Evolutionary conservation across 495 filamentous ascomycete genomes (phyloP).

Genomic region (Trichocladium antarcticum): DNA sequence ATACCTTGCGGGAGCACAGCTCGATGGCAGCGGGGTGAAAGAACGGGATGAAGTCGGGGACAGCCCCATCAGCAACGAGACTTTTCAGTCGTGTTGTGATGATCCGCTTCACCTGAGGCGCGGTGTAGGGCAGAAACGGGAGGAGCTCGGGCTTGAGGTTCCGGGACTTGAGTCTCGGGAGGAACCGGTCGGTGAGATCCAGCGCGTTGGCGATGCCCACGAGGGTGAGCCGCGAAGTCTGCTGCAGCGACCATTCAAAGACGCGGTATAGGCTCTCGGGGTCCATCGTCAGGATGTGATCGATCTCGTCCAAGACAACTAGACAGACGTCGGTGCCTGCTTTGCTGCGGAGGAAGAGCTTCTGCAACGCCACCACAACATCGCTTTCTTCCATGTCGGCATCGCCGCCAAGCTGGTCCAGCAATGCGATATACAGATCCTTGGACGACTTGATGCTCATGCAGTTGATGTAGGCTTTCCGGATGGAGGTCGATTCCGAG

Average conservation of each 20-base stretch:
- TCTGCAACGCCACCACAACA: slow-evolving; percentile 48
- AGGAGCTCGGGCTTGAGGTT: slow-evolving; percentile 82
- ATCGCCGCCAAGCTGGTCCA: slow-evolving; percentile 40
- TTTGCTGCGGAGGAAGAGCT: slow-evolving; percentile 52
- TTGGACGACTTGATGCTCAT: slow-evolving; percentile 81
- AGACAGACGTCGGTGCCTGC: slow-evolving; percentile 51
- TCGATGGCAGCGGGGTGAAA: slow-evolving; percentile 88
- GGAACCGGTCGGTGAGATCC: slow-evolving; percentile 87
- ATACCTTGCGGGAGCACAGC: slow-evolving; percentile 86
- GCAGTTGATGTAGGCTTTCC: slow-evolving; percentile 79
- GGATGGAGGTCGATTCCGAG: slow-evolving; percentile 39
- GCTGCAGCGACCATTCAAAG: slow-evolving; percentile 84
- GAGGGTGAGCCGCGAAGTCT: slow-evolving; percentile 64
- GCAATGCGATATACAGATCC: slow-evolving; percentile 67
- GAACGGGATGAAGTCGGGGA: slow-evolving; percentile 62
- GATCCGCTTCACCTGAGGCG: slow-evolving; percentile 75
- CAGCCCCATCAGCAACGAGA: slow-evolving; percentile 43
- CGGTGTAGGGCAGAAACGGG: slow-evolving; percentile 87
- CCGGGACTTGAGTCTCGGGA: slow-evolving; percentile 85
- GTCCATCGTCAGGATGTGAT: slow-evolving; percentile 80
- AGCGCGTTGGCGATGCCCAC: slow-evolving; percentile 95
- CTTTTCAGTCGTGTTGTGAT: slow-evolving; percentile 73
- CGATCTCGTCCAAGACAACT: slow-evolving; percentile 86
- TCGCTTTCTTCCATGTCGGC: slow-evolving; percentile 38
- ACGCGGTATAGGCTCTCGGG: slow-evolving; percentile 76